Percentiles rank a stretch among this genome's conserved stretches.
These are phyloP conservation scores for Diaporthe sp. DNA, from an alignment of 2,329 filamentous ascomycete genomes.

Conservation along the genomic window DNA sequence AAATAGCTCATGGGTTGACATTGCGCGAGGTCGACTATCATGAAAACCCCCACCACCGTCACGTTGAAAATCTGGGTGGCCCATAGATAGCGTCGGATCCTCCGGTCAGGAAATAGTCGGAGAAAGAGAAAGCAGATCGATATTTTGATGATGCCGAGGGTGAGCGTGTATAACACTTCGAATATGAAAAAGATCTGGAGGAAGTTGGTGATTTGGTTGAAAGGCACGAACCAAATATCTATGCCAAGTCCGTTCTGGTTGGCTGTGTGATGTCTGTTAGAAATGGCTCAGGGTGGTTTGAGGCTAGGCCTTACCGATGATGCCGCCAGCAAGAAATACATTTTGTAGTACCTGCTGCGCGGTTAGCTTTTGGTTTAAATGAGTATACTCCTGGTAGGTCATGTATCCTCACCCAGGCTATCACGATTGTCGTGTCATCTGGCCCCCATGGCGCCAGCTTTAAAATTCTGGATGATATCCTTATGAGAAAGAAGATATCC, in stretches of 20 bases:
- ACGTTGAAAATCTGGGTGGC: conserved; percentile 21
- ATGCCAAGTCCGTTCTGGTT: conserved; percentile 19
- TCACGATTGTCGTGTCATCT: conserved; percentile 24
- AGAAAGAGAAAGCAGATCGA: conserved; percentile 21
- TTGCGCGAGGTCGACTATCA: conserved; percentile 5
- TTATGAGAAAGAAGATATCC: conserved; percentile 22
- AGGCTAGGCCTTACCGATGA: background rate
- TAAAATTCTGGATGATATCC: background rate
- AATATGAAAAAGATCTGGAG: conserved; percentile 24
- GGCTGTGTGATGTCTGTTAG: background rate
- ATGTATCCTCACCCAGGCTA: conserved; percentile 5
- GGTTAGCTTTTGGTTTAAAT: background rate
- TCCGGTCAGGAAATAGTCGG: background rate
- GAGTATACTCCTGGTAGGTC: background rate
- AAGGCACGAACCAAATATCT: conserved; percentile 19
- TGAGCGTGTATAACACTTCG: background rate
- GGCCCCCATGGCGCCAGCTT: conserved; percentile 22
- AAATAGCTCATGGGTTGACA: conserved; percentile 20
- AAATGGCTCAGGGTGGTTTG: background rate
- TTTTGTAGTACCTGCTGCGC: conserved; percentile 7
- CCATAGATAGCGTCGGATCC: conserved; percentile 1
- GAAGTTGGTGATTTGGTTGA: conserved; percentile 3
- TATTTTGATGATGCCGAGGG: conserved; percentile 17
- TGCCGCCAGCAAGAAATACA: conserved; percentile 25
- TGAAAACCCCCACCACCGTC: background rate